Evolutionary conservation across 176 grass and related monocot genomes (phyloP).

Genomic region (Musa troglodytarum): DNA sequence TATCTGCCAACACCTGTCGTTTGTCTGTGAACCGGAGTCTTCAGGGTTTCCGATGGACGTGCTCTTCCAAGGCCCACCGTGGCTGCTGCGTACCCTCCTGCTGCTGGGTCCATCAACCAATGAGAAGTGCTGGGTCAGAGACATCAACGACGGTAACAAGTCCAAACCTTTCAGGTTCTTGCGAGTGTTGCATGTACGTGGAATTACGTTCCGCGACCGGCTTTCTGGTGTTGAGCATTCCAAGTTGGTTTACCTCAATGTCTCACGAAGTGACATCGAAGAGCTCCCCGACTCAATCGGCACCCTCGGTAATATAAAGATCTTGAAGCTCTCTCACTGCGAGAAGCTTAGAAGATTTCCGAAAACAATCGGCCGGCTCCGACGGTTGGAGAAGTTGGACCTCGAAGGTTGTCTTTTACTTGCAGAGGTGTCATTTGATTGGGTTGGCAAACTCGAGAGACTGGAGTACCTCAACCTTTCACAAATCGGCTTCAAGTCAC

Average conservation of each 20-base stretch:
- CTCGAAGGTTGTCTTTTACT: conserved; percentile 1
- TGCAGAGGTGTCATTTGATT: conserved; percentile 6
- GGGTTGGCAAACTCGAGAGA: conserved; percentile 26
- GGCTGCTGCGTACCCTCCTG: not conserved
- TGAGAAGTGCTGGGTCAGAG: not conserved
- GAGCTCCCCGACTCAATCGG: conserved; percentile 36
- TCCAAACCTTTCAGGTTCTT: not conserved
- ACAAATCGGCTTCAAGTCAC: conserved; percentile 26
- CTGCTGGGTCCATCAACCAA: not conserved
- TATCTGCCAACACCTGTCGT: conserved; percentile 1
- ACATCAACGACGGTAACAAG: not conserved
- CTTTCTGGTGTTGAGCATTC: conserved; percentile 19
- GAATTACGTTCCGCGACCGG: not conserved
- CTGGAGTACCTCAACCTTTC: conserved; percentile 55
- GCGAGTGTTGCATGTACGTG: not conserved
- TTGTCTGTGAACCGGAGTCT: not conserved
- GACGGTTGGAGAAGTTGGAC: conserved; percentile 32
- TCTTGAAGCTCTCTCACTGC: conserved; percentile 47
- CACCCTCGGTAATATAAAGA: conserved; percentile 28
- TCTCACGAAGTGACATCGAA: conserved; percentile 36
- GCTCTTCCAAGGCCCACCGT: not conserved
- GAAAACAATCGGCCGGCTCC: conserved; percentile 33
- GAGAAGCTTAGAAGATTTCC: conserved; percentile 28
- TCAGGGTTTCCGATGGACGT: not conserved
- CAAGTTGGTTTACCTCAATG: conserved; percentile 45